phyloP scores from a whole-genome alignment of 2,329 filamentous ascomycete genomes.

The Sporothrix luriei region DNA sequence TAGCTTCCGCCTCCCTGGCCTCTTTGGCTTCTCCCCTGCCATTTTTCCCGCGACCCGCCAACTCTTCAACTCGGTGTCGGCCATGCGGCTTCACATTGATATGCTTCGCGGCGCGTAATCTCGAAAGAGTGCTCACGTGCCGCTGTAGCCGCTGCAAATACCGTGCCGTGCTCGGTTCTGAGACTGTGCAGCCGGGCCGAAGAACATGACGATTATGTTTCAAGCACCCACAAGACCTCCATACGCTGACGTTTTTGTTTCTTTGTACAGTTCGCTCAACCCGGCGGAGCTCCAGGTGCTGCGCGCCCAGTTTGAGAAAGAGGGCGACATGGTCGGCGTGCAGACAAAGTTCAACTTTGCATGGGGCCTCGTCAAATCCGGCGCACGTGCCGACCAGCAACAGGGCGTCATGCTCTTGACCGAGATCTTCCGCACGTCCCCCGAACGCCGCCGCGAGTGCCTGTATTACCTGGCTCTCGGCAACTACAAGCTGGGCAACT shows the following conservation, averaged over 20 bases:
- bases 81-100: neutral
- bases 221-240: too few species aligned
- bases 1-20: neutral
- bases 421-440: slow-evolving; percentile 92
- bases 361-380: slow-evolving; percentile 97
- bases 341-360: slow-evolving; percentile 99
- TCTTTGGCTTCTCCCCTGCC: slow-evolving; percentile 1
- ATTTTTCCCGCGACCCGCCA: neutral
- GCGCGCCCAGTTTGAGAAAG: slow-evolving; percentile 92
- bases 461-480: slow-evolving; percentile 97
- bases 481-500: slow-evolving; percentile 98
- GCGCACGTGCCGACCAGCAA: slow-evolving; percentile 81
- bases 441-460: slow-evolving; percentile 93
- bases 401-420: slow-evolving; percentile 90
- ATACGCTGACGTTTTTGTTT: neutral
- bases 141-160: neutral
- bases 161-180: slow-evolving; percentile 15
- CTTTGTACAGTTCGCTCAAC: slow-evolving; percentile 71
- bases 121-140: neutral
- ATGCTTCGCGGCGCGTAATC: neutral
- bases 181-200: neutral
- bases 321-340: slow-evolving; percentile 93
- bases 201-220: neutral
- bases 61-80: neutral
- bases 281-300: slow-evolving; percentile 90